Evolutionary conservation across 805 yeast species (phyloP).

Genomic region (Pichia paraexigua): DNA sequence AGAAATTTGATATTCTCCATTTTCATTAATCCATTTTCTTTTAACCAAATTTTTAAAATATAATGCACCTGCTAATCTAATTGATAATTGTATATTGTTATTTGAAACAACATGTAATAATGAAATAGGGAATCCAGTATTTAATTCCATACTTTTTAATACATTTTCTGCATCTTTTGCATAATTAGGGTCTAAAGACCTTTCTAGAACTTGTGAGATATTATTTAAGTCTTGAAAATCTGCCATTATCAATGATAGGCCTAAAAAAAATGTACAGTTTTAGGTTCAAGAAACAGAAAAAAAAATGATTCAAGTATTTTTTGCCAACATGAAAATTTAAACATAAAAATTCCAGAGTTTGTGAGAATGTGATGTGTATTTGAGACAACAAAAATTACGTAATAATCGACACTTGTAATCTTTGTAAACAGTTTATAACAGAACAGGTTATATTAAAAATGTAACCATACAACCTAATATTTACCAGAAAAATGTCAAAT

Average conservation of each 20-base stretch:
- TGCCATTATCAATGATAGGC: slow-evolving; percentile 20
- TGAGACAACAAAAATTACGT: no score
- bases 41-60: slow-evolving; percentile 83
- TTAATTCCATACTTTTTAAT: slow-evolving; percentile 53
- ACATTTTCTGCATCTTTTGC: slow-evolving; percentile 63
- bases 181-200: slow-evolving; percentile 54
- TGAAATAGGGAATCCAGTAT: slow-evolving; percentile 68
- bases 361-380: no score
- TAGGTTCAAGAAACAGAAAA: neutral
- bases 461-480: no score
- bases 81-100: slow-evolving; percentile 39
- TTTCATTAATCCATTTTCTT: slow-evolving; percentile 85
- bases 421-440: no score
- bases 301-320: neutral
- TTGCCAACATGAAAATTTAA: neutral
- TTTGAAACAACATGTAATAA: slow-evolving; percentile 74
- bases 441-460: no score
- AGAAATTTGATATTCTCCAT: slow-evolving; percentile 66
- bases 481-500: no score
- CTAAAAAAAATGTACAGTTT: neutral
- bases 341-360: neutral
- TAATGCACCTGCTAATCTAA: slow-evolving; percentile 81
- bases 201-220: slow-evolving; percentile 48
- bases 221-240: slow-evolving; percentile 47
- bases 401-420: no score